phyloP scores from a whole-genome alignment of 768 basidiomycete genomes.

The Trametes coccinea region DNA sequence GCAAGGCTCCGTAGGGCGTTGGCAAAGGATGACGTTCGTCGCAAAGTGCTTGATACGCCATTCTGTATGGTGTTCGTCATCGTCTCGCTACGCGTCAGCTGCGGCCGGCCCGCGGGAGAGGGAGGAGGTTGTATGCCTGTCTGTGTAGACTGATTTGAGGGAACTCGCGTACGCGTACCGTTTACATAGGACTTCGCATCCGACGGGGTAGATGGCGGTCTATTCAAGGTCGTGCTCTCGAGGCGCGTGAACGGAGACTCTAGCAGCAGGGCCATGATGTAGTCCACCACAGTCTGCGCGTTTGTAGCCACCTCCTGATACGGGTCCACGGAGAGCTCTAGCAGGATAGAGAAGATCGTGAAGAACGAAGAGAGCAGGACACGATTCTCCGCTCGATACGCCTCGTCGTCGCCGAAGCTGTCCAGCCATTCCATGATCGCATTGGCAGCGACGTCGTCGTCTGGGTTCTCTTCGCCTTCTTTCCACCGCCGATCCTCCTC shows the following conservation, averaged over 20 bases:
- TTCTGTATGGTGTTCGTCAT: conserved; percentile 60
- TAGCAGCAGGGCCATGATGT: conserved; percentile 84
- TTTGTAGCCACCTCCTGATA: conserved; percentile 90
- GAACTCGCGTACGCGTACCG: conserved; percentile 42
- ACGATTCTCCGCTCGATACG: conserved; percentile 72
- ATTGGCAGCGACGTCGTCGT: conserved; percentile 72
- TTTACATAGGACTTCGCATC: conserved; percentile 34
- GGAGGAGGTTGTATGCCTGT: conserved; percentile 42
- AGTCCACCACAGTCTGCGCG: conserved; percentile 90
- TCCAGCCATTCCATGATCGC: conserved; percentile 82
- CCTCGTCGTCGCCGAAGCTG: conserved; percentile 63
- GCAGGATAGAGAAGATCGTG: conserved; percentile 84
- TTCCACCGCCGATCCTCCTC: conserved; percentile 80
- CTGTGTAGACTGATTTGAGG: conserved; percentile 54
- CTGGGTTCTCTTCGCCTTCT: conserved; percentile 40
- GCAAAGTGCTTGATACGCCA: conserved; percentile 66
- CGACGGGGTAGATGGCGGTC: conserved; percentile 45
- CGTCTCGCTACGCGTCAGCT: conserved; percentile 55
- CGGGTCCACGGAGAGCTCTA: conserved; percentile 91
- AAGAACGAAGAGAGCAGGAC: conserved; percentile 90
- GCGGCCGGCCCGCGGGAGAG: conserved; percentile 52
- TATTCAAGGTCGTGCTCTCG: conserved; percentile 62
- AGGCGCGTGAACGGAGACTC: conserved; percentile 86
- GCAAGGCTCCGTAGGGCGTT: conserved; percentile 71
- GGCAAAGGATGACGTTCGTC: conserved; percentile 80